Base-by-base conservation (phyloP, 176 grass and related monocot genomes). In the Poa pratensis region DNA sequence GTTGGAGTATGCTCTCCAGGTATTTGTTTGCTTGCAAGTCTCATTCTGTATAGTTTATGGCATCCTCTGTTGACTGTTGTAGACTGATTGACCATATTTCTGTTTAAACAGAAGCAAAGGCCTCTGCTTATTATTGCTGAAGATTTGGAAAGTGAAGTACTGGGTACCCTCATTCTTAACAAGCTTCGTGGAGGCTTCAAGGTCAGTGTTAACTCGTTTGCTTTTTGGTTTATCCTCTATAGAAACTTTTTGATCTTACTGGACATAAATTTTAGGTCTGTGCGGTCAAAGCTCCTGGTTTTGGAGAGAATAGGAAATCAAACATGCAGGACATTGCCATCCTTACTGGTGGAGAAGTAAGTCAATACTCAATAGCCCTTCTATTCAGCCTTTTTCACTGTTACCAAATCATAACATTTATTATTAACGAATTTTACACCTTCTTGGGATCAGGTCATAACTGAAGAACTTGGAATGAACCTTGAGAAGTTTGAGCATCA, bases 401-500 rank as follows among this genome's bases (percentile, higher is more conserved):
- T 72, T 85, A 35, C 78, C 11, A 59, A 61, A 62, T 52, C 24
- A 39, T 66, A n/a, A 34, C 9, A 35, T 81, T 8, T 4, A 43
- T 30, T 82, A 39, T 46, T 35, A 45, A 28, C 75, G 26, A 52
- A 53, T 52, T 86, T 42, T 49, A n/a, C 20, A 40, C 24, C 67
- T 86, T 54, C 69, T 10, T 68, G 82, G 57, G 46, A 85, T 7
- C 43, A 85, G 75, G 89, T 94, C 37, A 88, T 94, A 71, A 84
- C 89, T 52, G 79, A 88, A 76, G 89, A 94, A 84, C 89, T 91
- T 68, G 92, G 92, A 35, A 80, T 94, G 88, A 91, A 84, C 69
- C 89, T 94, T 43, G 89, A 94, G 60, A 90, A 92, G 1, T 89
- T 97, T 79, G 94, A 97, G 83, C 88, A 85, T 80, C 77, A 76